A percentile compares a stretch with the other conserved stretches of the same genome.
Conservation (phyloP, 2,329 filamentous ascomycete genomes). For the Westerdykella ornata region DNA sequence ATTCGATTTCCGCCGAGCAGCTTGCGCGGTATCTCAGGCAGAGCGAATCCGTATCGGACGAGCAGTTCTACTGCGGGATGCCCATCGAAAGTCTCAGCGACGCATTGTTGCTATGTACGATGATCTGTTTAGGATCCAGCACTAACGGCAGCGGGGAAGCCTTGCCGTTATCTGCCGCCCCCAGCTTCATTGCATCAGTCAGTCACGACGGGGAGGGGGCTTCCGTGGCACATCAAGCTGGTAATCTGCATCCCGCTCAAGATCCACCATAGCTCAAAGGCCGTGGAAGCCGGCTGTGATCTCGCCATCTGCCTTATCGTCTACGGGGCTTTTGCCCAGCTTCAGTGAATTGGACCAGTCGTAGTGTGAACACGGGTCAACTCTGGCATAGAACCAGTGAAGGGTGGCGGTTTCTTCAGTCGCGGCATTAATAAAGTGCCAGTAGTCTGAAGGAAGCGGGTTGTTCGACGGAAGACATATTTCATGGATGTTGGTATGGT, state of each 20-base stretch:
- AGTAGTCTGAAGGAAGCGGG: constrained; percentile 23
- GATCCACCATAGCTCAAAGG: constrained; percentile 30
- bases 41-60: constrained; percentile 13
- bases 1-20: constrained; percentile 20
- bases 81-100: constrained; percentile 11
- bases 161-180: constrained; percentile 17
- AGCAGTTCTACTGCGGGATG: constrained; percentile 22
- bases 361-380: constrained; percentile 19
- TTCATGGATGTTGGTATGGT: constrained; percentile 28
- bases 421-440: constrained; percentile 23
- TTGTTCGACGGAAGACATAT: constrained; percentile 25
- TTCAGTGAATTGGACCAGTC: constrained; percentile 25
- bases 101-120: constrained; percentile 22
- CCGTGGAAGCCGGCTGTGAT: constrained; percentile 26
- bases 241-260: constrained; percentile 29
- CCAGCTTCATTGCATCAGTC: constrained; percentile 20
- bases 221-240: constrained; percentile 23
- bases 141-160: constrained; percentile 13
- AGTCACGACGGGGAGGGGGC: constrained; percentile 21
- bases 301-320: constrained; percentile 24
- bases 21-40: constrained; percentile 16
- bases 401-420: constrained; percentile 22
- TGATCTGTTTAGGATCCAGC: constrained; percentile 18
- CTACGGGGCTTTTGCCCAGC: constrained; percentile 14
- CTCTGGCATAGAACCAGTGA: constrained; percentile 22